phyloP scores from a whole-genome alignment of 495 filamentous ascomycete species.

The Penicillium longicatenatum region DNA sequence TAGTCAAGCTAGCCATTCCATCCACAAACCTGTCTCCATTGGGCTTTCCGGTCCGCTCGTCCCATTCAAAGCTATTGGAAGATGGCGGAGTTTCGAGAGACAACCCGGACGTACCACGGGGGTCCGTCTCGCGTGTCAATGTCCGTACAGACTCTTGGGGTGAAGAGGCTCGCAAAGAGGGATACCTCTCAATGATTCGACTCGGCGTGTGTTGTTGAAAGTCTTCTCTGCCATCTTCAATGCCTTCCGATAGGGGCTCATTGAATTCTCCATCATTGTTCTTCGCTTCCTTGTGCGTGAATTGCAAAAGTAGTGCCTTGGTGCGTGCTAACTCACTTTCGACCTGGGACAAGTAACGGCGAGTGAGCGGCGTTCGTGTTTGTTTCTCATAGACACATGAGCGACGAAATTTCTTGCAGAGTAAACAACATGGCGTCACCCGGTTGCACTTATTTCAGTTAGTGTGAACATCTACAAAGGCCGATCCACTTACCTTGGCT shows the following conservation, averaged over 20 bases:
- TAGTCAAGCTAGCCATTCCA: no score
- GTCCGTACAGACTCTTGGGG: no score
- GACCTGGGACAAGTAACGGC: constrained; percentile 15
- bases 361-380: constrained; percentile 21
- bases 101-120: no score
- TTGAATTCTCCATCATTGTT: constrained; percentile 1
- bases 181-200: no score
- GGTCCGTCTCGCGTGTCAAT: no score
- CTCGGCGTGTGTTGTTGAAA: no score
- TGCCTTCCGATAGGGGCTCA: not conserved
- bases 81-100: no score
- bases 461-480: not conserved
- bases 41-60: no score
- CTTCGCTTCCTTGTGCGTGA: not conserved
- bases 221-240: no score
- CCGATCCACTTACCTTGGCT: constrained; percentile 11
- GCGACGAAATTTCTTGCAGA: constrained; percentile 15
- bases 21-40: no score
- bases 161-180: no score
- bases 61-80: no score
- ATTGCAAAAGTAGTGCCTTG: constrained; percentile 11
- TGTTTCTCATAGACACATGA: constrained; percentile 22
- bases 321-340: constrained; percentile 20
- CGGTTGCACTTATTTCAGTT: constrained; percentile 18
- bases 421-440: constrained; percentile 13